phyloP scores from a whole-genome alignment of 257 asterid species.

The Cinchona pubescens region DNA sequence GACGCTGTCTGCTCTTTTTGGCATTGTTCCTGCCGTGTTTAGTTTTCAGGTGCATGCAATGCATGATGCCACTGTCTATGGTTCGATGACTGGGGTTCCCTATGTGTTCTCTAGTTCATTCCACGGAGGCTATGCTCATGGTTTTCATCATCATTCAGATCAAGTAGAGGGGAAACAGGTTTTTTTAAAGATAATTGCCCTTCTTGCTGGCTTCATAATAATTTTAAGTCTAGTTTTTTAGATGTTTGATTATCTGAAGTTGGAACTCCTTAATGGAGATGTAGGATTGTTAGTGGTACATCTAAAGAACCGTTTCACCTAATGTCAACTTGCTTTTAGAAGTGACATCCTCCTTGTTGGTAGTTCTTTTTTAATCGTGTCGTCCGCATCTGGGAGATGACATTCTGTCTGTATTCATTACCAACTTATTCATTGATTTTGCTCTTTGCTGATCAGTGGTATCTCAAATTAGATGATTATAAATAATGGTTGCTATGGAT shows the following conservation, averaged over 20 bases:
- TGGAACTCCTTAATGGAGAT: background rate
- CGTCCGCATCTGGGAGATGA: background rate
- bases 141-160: slow-evolving; percentile 43
- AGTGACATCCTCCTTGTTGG: background rate
- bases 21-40: slow-evolving; percentile 60
- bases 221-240: background rate
- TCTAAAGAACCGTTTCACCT: background rate
- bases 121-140: slow-evolving; percentile 72
- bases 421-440: background rate
- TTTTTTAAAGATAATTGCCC: slow-evolving; percentile 47
- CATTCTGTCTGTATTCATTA: background rate
- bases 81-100: slow-evolving; percentile 67
- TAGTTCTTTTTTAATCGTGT: background rate
- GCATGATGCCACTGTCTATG: slow-evolving; percentile 80
- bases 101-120: slow-evolving; percentile 65
- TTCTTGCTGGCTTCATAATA: slow-evolving; percentile 33
- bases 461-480: background rate
- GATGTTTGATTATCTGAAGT: background rate
- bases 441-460: background rate
- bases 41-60: slow-evolving; percentile 64
- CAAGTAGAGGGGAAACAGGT: slow-evolving; percentile 52
- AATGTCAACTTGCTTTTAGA: background rate
- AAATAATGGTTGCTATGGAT: too few relatives aligned
- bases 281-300: background rate
- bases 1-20: slow-evolving; percentile 55